Percentiles rank a stretch among this genome's conserved stretches.
Evolutionary conservation across 2,329 filamentous ascomycete genomes (phyloP).

Genomic region (Epichloe sylvatica): DNA sequence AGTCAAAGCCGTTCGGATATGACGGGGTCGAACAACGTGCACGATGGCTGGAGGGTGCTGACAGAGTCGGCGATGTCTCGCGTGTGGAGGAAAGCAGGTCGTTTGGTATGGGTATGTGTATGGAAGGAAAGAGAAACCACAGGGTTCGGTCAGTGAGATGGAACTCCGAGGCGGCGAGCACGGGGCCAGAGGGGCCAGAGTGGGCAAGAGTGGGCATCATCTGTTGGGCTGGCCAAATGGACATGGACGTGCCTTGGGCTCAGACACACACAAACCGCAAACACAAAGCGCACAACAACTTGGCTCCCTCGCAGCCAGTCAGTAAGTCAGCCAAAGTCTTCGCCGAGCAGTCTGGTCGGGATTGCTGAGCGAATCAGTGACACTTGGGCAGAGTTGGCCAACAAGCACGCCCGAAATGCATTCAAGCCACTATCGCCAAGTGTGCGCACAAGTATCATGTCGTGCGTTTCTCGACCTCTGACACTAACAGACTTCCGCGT

Average conservation of each 20-base stretch:
- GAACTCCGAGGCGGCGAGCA: constrained; percentile 1
- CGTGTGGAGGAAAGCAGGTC: constrained; percentile 2
- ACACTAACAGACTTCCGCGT: neutral
- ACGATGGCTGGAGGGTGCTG: neutral
- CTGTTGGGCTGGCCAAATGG: neutral
- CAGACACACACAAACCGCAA: neutral
- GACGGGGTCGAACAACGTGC: neutral
- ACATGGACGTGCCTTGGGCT: neutral
- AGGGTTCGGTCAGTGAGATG: constrained; percentile 3
- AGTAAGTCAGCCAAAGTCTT: neutral
- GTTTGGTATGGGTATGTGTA: constrained; percentile 2
- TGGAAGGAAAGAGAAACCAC: constrained; percentile 6
- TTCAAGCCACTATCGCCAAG: neutral
- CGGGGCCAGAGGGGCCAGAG: neutral
- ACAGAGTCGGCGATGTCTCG: neutral
- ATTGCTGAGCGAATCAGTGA: too few species aligned
- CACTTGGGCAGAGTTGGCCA: neutral
- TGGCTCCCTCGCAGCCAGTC: neutral
- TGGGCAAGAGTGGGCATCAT: neutral
- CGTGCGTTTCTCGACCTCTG: neutral
- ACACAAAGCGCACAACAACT: neutral
- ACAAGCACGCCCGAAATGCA: neutral
- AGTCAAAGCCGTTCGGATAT: neutral
- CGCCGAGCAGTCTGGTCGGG: too few species aligned
- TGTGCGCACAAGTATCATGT: too few species aligned